Evolutionary conservation across 108 stramenopile species (phyloP).

Genomic region (Chaetoceros muelleri): DNA sequence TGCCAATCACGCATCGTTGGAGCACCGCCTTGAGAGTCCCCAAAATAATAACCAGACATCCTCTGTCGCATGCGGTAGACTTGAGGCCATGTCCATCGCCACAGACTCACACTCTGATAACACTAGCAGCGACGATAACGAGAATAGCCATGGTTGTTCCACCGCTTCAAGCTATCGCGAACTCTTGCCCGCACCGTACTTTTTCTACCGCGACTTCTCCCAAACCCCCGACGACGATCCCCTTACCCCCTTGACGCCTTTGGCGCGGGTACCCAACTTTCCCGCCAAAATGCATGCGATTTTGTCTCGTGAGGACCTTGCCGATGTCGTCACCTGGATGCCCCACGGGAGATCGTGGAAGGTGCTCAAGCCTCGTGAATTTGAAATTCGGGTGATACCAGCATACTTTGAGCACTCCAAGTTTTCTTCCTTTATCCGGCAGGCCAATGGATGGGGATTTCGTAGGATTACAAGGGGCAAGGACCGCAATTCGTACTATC

Average conservation of each 20-base stretch:
- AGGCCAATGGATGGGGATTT: constrained; percentile 69
- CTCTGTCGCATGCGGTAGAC: too few relatives aligned
- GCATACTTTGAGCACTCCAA: constrained; percentile 58
- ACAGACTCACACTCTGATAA: too few relatives aligned
- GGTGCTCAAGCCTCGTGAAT: constrained; percentile 60
- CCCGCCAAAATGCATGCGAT: constrained; percentile 71
- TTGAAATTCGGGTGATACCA: constrained; percentile 46
- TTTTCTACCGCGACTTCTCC: constrained; percentile 50
- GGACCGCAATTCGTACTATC: constrained; percentile 64
- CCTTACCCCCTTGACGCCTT: constrained; percentile 38
- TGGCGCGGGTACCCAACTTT: constrained; percentile 57
- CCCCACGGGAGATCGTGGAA: constrained; percentile 65
- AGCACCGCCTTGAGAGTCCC: too few relatives aligned
- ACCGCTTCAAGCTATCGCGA: too few relatives aligned
- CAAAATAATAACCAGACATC: too few relatives aligned
- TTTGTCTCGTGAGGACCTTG: constrained; percentile 35
- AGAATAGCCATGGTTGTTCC: too few relatives aligned
- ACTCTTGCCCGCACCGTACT: constrained; percentile 33
- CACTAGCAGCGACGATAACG: too few relatives aligned
- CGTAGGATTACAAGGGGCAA: constrained; percentile 44
- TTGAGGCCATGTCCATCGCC: too few relatives aligned
- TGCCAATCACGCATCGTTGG: too few relatives aligned
- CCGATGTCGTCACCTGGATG: constrained; percentile 52
- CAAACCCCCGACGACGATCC: constrained; percentile 44
- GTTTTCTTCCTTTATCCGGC: constrained; percentile 51